Base-by-base conservation (phyloP, 163 green algal species). In the Chlorella variabilis region DNA sequence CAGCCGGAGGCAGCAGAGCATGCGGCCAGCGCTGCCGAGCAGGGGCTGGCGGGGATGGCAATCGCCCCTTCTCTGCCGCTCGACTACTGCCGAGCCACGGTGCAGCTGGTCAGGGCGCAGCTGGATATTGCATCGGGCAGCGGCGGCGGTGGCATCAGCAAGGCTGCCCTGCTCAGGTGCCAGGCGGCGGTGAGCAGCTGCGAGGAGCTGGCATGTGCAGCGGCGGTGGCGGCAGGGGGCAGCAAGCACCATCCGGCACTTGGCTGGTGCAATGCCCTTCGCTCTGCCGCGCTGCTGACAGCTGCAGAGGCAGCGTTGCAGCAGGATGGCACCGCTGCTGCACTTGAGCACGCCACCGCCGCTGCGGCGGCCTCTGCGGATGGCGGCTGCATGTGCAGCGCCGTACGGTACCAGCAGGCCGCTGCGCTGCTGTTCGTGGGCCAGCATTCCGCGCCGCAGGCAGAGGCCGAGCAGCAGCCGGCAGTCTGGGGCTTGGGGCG, bases 371-470 rank as follows among this genome's bases (percentile, higher is more conserved):
- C 45, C 1, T 20, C 29, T 45, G 11, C 45, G 11, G 59, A 61
- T 3, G 75, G 31, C 1, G n/a, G 58, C 34, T 11, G 9, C 38
- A 17, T 20, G 0, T 81, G 75, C 59, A 81, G 75, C 15, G 75
- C 75, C 1, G 4, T 45, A 23, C 58, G 75, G 3, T 48, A 34
- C 59, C 45, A 63, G 31, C 75, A 56, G 21, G 75, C 75, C 2
- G 75, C 75, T 23, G 75, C 59, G 8, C 59, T 81, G 18, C 38
- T 81, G 39, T 81, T 81, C 59, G 21, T 81, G n/a, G 59, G 59
- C 11, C 58, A 45, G 41, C 73, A 80, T 41, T 41, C 73, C 11
- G 73, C 38, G 4, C 27, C 4, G 33, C 9, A 48, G 11, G 54
- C 75, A 62, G 33, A 31, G 13, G 34, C 71, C 20, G 51, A n/a